Base-by-base conservation (phyloP, 108 stramenopile species). In the Mediolabrus comicus region DNA sequence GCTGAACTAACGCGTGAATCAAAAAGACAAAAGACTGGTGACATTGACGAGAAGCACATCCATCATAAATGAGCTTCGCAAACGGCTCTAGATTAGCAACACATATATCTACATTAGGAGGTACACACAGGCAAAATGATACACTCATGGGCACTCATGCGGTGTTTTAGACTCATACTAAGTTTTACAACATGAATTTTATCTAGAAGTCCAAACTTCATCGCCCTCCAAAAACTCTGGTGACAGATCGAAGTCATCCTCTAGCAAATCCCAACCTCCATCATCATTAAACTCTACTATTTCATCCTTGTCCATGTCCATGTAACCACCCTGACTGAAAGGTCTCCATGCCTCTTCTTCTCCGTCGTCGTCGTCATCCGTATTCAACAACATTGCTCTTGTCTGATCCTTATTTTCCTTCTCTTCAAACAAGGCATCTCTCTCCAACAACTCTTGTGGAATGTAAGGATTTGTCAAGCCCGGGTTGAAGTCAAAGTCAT, bases 401-500 rank as follows among this genome's bases (percentile, higher is more conserved):
- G 54, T 46, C 35, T 68, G 67, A 69, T 25, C 38, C 43, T 75
- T 43, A 32, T 53, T 55, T 19, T 77, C 49, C 51, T 80, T 54
- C 33, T 70, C 79, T 22, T 83, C 84, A 57, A 76, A 83, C 28
- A 75, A 24, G 14, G 63, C 76, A 61, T 96, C 95, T 38, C 62
- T 79, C 52, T 93, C 92, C 72, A 96, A 53, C 29, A 93, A 67
- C 33, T 96, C 89, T 49, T 80, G 66, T n/a, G 95, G 95, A 58
- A 96, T 87, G 79, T 93, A 96, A 16, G 79, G 75, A 70, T 96
- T 96, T 49, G 84, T 89, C 65, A 83, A 59, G 33, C 85, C 80
- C 28, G 95, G 92, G 25, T 83, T 77, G 67, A 93, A 96, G 32
- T 93, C 91, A 67, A 96, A 96, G 69, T 96, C 95, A 69, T 82